Base-by-base conservation (phyloP, 306 rosid species). In the Luffa aegyptiaca region DNA sequence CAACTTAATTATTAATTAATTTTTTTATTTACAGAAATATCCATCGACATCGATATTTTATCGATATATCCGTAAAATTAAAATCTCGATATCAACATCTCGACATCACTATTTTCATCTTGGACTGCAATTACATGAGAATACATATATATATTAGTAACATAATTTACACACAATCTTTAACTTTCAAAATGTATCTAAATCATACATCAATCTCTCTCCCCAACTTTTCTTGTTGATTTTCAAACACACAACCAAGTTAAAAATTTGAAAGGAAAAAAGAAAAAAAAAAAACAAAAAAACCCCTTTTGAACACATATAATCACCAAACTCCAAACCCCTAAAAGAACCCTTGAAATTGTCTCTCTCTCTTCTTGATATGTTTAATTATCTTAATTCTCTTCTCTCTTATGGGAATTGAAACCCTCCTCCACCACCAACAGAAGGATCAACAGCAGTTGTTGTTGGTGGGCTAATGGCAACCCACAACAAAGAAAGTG, bases 401-500 rank as follows among this genome's bases (percentile, higher is more conserved):
- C 9, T 2, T 63, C 5, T 78, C 6, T 41, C 6, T 65, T 21
- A 70, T 3, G 89, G 91, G 76, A 88, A 86, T 21, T 84, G 81
- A 75, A 88, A 86, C 8, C 83, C 81, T 51, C 48, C 79, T 41
- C 85, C 83, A 6, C 85, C 83, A 6, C 71, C 69, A 17, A 16
- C 20, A 3, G 70, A 18, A 1, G 49, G 61, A 4, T 49, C 66
- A 0, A 46, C 48, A 4, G 72, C 17, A 21, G 37, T 49, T 53
- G 80, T 56, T 4, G 12, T 8, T 0, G 88, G 89, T 10, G 89
- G 88, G 46, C 35, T 68, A 35, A 88, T 58, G 58, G 91, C 86
- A 61, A 84, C 46, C 88, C 88, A 88, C 37, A 88, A 84, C 88
- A 88, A 65, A 48, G 91, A 88, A 2, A 88, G 88, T 11, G 91